phyloP scores from a whole-genome alignment of 2,329 filamentous ascomycete genomes.

The Pleomassaria siparia region DNA sequence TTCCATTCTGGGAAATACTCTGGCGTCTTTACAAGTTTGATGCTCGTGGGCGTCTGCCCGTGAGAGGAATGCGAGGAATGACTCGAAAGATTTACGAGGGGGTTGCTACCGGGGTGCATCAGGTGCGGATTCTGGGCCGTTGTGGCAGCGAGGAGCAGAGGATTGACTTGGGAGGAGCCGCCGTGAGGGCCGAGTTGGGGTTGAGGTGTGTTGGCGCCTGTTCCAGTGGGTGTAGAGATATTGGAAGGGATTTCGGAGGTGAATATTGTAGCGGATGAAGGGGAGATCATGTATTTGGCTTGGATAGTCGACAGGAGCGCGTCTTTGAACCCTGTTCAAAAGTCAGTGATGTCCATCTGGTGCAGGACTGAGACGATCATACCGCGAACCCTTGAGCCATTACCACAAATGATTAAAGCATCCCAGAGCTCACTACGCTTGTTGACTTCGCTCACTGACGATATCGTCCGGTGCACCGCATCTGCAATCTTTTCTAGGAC shows the following conservation, averaged over 20 bases:
- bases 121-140: conserved; percentile 64
- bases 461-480: conserved; percentile 79
- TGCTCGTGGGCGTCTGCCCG: conserved; percentile 77
- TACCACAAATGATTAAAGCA: conserved; percentile 85
- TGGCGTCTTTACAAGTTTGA: conserved; percentile 75
- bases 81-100: conserved; percentile 31
- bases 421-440: conserved; percentile 91
- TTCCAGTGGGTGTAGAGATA: conserved; percentile 85
- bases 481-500: conserved; percentile 83
- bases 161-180: conserved; percentile 71
- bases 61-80: conserved; percentile 63
- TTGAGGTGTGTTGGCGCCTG: conserved; percentile 87
- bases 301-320: conserved; percentile 79
- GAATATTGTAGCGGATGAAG: conserved; percentile 92
- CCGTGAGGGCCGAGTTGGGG: conserved; percentile 51
- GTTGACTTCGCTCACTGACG: conserved; percentile 79
- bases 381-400: conserved; percentile 70
- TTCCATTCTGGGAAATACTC: conserved; percentile 92
- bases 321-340: conserved; percentile 72
- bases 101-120: conserved; percentile 41
- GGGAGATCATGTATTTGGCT: conserved; percentile 85
- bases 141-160: conserved; percentile 87
- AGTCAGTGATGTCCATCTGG: conserved; percentile 36
- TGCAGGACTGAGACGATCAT: conserved; percentile 12
- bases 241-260: conserved; percentile 95